Conservation (phyloP, 2,329 filamentous ascomycete genomes). For the Biscogniauxia mediterranea region DNA sequence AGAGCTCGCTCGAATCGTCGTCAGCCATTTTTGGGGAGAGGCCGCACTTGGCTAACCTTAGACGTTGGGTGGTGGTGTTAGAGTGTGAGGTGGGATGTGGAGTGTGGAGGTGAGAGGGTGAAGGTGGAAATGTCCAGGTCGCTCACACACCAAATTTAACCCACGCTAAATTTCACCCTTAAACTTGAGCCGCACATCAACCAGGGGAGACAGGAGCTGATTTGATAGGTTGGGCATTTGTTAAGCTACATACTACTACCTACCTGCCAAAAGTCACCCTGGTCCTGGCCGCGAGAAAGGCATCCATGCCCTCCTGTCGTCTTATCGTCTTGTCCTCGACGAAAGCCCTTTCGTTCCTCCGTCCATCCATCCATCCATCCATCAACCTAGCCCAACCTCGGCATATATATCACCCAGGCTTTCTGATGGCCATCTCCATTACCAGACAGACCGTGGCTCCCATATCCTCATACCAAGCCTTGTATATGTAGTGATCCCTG, state of each 20-base stretch:
- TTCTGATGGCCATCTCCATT: neutral
- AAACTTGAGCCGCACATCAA: slow-evolving; percentile 33
- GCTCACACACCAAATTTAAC: slow-evolving; percentile 29
- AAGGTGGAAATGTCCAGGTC: slow-evolving; percentile 21
- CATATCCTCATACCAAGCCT: neutral
- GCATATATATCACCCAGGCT: neutral
- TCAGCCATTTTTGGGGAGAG: slow-evolving; percentile 46
- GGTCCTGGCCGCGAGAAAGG: slow-evolving; percentile 4
- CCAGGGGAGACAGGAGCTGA: slow-evolving; percentile 24
- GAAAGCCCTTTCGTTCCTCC: neutral
- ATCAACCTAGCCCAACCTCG: neutral
- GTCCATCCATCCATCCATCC: neutral
- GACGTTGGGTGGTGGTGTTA: slow-evolving; percentile 14
- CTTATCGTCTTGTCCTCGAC: neutral
- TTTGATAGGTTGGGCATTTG: slow-evolving; percentile 32
- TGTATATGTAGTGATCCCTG: neutral
- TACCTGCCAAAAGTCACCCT: slow-evolving; percentile 3
- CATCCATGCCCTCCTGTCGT: neutral
- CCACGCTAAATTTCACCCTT: slow-evolving; percentile 34
- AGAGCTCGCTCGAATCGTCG: slow-evolving; percentile 63
- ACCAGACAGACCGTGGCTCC: neutral
- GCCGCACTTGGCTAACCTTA: slow-evolving; percentile 1
- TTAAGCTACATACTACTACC: slow-evolving; percentile 19
- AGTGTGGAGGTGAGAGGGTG: slow-evolving; percentile 27
- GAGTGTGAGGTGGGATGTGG: slow-evolving; percentile 17